Percentiles rank a stretch among this genome's conserved stretches.
phyloP scores from a whole-genome alignment of 257 asterid genomes.

The Plectranthus barbatus region DNA sequence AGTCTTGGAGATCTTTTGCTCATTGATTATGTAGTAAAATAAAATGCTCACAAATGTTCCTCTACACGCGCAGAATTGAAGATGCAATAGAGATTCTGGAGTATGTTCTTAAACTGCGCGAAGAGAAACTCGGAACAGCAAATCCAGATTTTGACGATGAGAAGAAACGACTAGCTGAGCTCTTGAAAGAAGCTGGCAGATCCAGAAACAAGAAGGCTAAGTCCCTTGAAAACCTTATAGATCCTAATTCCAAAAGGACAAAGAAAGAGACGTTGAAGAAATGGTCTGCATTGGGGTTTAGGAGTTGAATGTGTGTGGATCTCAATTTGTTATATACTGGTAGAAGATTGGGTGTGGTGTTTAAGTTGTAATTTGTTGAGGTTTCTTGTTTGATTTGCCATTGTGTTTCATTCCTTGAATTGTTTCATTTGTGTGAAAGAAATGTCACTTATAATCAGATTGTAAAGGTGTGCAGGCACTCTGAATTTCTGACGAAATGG shows the following conservation, averaged over 20 bases:
- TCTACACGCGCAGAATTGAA: constrained; percentile 53
- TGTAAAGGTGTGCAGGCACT: no score
- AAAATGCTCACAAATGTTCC: not conserved
- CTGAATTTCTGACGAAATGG: no score
- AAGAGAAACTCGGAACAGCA: constrained; percentile 97
- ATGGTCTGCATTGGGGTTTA: constrained; percentile 95
- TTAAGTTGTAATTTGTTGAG: constrained; percentile 37
- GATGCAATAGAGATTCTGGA: constrained; percentile 96
- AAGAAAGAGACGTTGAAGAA: constrained; percentile 86
- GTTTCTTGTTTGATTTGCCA: constrained; percentile 31
- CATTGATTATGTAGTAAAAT: no score
- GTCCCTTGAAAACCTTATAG: constrained; percentile 87
- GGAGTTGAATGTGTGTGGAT: constrained; percentile 36
- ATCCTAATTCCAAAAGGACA: constrained; percentile 71
- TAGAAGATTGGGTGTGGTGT: constrained; percentile 57
- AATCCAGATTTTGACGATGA: constrained; percentile 96
- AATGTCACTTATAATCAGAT: no score
- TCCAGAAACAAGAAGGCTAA: constrained; percentile 88
- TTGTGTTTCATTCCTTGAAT: constrained; percentile 6
- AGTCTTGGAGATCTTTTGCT: no score
- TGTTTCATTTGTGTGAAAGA: constrained; percentile 12
- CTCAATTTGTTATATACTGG: constrained; percentile 20
- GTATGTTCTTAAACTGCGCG: constrained; percentile 86
- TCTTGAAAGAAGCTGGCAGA: constrained; percentile 92
- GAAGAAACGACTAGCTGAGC: constrained; percentile 90